Evolutionary conservation across 108 stramenopile species (phyloP).

Genomic region (Licmophora abbreviata): DNA sequence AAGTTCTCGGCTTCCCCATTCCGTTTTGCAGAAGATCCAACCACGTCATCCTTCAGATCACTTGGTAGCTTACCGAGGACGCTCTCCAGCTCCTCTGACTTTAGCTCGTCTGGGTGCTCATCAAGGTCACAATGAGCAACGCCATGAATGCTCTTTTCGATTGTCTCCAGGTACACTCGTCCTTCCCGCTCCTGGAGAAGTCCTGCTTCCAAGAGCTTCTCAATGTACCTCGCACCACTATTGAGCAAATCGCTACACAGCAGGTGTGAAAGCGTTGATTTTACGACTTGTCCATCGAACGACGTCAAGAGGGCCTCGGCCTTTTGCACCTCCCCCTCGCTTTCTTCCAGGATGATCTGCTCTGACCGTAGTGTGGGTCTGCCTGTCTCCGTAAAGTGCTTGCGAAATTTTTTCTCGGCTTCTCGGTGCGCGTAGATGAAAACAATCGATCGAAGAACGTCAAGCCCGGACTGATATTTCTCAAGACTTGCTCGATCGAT

Average conservation of each 20-base stretch:
- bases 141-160: no score
- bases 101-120: no score
- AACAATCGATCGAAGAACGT: not conserved
- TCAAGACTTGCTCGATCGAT: not conserved
- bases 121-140: no score
- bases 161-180: constrained; percentile 36
- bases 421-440: not conserved
- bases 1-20: no score
- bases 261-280: constrained; percentile 44
- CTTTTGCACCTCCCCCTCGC: not conserved
- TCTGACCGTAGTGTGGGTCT: no score
- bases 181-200: constrained; percentile 61
- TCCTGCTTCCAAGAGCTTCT: constrained; percentile 29
- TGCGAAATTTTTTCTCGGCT: not conserved
- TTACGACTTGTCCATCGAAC: constrained; percentile 1
- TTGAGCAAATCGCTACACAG: constrained; percentile 59
- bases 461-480: not conserved
- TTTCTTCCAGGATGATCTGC: not conserved
- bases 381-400: constrained; percentile 2
- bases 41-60: no score
- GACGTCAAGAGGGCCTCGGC: not conserved
- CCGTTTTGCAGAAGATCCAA: no score
- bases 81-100: no score
- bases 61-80: no score
- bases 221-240: constrained; percentile 26